Evolutionary conservation across 805 yeast genomes (phyloP).

Genomic region (Sugiyamaella floridensis): DNA sequence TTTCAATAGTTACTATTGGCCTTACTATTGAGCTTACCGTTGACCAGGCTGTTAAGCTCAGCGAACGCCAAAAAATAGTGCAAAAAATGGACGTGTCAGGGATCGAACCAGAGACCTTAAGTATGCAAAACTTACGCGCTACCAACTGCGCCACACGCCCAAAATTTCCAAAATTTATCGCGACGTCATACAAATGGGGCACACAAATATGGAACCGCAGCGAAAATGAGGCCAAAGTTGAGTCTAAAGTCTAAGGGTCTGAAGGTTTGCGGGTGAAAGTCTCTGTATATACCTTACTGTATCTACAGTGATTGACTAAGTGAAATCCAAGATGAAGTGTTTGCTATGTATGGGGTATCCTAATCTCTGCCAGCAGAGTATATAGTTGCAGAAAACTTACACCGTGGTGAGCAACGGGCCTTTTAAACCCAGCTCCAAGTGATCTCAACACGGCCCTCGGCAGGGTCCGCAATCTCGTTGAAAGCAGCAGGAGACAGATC

Average conservation of each 20-base stretch:
- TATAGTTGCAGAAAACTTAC: background rate
- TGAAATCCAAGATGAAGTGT: too few species aligned
- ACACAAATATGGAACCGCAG: too few species aligned
- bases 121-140: slow-evolving; percentile 19
- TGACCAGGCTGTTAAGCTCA: too few species aligned
- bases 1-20: too few species aligned
- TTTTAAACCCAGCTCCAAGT: slow-evolving; percentile 36
- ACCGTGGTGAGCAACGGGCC: background rate
- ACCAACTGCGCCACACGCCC: slow-evolving; percentile 22
- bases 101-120: slow-evolving; percentile 22
- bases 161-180: background rate
- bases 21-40: too few species aligned
- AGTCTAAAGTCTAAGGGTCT: too few species aligned
- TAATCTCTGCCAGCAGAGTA: background rate
- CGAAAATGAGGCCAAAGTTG: too few species aligned
- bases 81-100: slow-evolving; percentile 19
- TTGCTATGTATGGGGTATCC: too few species aligned
- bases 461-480: slow-evolving; percentile 41
- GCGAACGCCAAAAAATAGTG: background rate
- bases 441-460: slow-evolving; percentile 48
- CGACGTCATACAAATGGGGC: too few species aligned
- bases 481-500: slow-evolving; percentile 62
- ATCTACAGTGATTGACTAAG: too few species aligned
- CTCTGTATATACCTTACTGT: too few species aligned
- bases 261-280: too few species aligned